phyloP scores from a whole-genome alignment of 2,329 filamentous ascomycete genomes.

The Cytospora mali region DNA sequence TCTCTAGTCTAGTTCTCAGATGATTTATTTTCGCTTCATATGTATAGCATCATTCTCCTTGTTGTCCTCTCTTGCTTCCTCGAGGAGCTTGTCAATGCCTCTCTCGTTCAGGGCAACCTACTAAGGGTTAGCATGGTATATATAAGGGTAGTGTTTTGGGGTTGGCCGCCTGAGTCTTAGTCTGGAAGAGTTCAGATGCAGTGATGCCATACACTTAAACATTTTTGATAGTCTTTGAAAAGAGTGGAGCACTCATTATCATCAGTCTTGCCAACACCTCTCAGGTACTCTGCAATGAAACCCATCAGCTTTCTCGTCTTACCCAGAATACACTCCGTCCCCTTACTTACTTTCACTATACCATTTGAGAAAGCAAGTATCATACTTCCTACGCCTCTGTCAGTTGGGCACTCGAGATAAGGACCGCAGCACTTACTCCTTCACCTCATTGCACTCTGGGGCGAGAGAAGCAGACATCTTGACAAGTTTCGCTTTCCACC shows the following conservation, averaged over 20 bases:
- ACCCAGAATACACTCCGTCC: slow-evolving; percentile 12
- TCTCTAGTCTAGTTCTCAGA: background rate
- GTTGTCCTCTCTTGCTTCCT: slow-evolving; percentile 86
- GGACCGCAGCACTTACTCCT: slow-evolving; percentile 69
- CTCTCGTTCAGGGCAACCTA: slow-evolving; percentile 84
- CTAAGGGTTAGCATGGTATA: slow-evolving; percentile 15
- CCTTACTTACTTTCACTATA: slow-evolving; percentile 87
- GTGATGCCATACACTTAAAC: slow-evolving; percentile 67
- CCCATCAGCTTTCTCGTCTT: slow-evolving; percentile 29
- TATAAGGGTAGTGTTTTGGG: background rate
- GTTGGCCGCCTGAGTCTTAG: too few relatives aligned
- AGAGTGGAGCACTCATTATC: slow-evolving; percentile 77
- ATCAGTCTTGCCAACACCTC: slow-evolving; percentile 79
- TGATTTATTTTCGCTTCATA: slow-evolving; percentile 50
- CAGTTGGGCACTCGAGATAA: too few relatives aligned
- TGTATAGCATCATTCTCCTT: slow-evolving; percentile 81
- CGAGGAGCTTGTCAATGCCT: slow-evolving; percentile 90
- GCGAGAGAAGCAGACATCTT: slow-evolving; percentile 92
- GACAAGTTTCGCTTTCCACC: slow-evolving; percentile 5
- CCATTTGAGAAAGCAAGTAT: slow-evolving; percentile 98
- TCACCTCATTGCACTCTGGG: slow-evolving; percentile 91
- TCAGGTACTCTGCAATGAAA: slow-evolving; percentile 74
- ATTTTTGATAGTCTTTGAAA: slow-evolving; percentile 87
- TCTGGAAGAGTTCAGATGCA: background rate
- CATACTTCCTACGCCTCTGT: slow-evolving; percentile 70